A percentile compares a stretch with the other conserved stretches of the same genome.
Evolutionary conservation across 768 basidiomycete species (phyloP).

Genomic region (Termitomyces sp.): DNA sequence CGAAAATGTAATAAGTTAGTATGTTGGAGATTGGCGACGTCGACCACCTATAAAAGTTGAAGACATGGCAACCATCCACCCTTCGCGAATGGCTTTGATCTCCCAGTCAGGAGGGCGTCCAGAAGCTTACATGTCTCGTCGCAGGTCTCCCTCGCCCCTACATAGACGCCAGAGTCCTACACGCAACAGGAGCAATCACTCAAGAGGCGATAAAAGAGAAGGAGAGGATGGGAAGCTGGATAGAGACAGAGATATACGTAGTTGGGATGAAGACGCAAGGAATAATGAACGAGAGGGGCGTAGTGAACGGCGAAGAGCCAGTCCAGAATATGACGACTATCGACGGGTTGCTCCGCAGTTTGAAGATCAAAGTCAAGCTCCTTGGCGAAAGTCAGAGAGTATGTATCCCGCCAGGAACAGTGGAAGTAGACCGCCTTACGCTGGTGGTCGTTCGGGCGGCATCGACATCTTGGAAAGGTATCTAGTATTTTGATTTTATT

Average conservation of each 20-base stretch:
- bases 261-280: constrained; percentile 13
- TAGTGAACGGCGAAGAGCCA: constrained; percentile 30
- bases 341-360: constrained; percentile 33
- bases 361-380: constrained; percentile 25
- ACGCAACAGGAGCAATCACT: constrained; percentile 25
- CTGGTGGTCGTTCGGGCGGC: constrained; percentile 28
- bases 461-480: constrained; percentile 69
- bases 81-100: constrained; percentile 12
- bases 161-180: constrained; percentile 25
- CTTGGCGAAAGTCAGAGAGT: constrained; percentile 45
- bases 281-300: constrained; percentile 7
- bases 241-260: constrained; percentile 16
- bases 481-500: constrained; percentile 13
- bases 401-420: constrained; percentile 47
- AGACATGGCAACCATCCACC: constrained; percentile 13
- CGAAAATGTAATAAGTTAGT: not conserved
- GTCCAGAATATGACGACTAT: constrained; percentile 61
- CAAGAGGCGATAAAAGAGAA: constrained; percentile 21
- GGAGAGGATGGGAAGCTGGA: constrained; percentile 13
- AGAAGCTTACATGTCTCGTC: constrained; percentile 3
- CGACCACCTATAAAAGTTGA: not conserved
- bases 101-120: constrained; percentile 7
- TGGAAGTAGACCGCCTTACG: constrained; percentile 21
- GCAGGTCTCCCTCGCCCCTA: constrained; percentile 38
- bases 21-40: no score